Evolutionary conservation across 169 alveolate genomes (phyloP).

Genomic region (Cryptosporidium ubiquitum): DNA sequence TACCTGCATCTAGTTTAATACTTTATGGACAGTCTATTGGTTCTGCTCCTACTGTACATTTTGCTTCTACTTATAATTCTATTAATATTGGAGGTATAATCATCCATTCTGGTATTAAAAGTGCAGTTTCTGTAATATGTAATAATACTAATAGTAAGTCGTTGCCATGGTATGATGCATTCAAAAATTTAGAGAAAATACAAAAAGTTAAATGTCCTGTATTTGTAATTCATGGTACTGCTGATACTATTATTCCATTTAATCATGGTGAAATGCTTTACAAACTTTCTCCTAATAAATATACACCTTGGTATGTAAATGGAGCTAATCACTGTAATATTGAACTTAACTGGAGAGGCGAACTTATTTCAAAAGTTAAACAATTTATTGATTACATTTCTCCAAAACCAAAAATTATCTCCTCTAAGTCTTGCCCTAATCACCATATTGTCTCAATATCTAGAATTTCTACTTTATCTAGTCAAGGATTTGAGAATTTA

Average conservation of each 20-base stretch:
- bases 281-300: conserved; percentile 31
- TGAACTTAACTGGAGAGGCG: conserved; percentile 61
- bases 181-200: conserved; percentile 80
- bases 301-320: conserved; percentile 67
- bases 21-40: conserved; percentile 83
- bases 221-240: conserved; percentile 82
- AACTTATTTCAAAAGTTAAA: conserved; percentile 14
- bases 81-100: conserved; percentile 80
- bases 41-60: conserved; percentile 80
- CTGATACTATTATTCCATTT: conserved; percentile 77
- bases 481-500: conserved; percentile 53
- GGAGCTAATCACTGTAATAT: conserved; percentile 68
- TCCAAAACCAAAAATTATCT: neutral
- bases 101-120: conserved; percentile 80
- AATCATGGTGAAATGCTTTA: conserved; percentile 77
- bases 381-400: conserved; percentile 14
- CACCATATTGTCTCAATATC: conserved; percentile 11
- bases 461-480: conserved; percentile 50
- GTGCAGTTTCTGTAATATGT: conserved; percentile 79
- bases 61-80: conserved; percentile 30
- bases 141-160: conserved; percentile 25
- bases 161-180: conserved; percentile 80
- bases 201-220: conserved; percentile 80
- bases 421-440: neutral
- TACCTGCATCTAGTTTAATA: conserved; percentile 48